Evolutionary conservation across 106 monocot species (phyloP).

Genomic region (Triglochin maritima): DNA sequence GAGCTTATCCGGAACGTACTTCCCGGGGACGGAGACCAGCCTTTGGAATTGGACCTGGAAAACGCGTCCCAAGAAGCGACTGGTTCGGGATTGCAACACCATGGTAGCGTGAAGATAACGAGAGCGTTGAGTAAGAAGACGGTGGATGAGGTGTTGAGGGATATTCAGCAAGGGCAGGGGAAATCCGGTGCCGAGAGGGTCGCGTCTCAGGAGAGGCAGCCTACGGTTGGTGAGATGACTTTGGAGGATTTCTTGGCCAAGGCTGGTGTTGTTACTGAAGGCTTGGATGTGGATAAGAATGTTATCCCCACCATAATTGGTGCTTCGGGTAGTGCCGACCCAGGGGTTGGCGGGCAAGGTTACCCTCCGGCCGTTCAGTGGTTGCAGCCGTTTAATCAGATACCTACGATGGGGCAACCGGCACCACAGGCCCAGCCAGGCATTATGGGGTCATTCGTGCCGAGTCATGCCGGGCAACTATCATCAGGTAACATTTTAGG

Average conservation of each 20-base stretch:
- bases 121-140: conserved; percentile 56
- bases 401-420: conserved; percentile 17
- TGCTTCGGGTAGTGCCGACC: conserved; percentile 10
- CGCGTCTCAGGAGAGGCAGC: conserved; percentile 33
- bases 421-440: conserved; percentile 20
- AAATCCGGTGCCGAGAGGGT: conserved; percentile 9
- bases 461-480: conserved; percentile 11
- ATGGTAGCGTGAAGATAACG: conserved; percentile 46
- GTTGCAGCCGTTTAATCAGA: conserved; percentile 33
- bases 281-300: conserved; percentile 10
- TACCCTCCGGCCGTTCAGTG: conserved; percentile 17
- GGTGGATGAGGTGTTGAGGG: conserved; percentile 74
- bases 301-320: conserved; percentile 8
- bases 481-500: conserved; percentile 6
- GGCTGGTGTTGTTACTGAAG: conserved; percentile 53
- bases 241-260: conserved; percentile 70
- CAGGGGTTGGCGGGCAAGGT: conserved; percentile 12
- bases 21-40: conserved; percentile 28
- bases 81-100: conserved; percentile 32
- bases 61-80: conserved; percentile 13
- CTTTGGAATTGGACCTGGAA: conserved; percentile 8
- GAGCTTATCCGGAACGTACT: conserved; percentile 56
- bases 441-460: conserved; percentile 27
- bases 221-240: conserved; percentile 68
- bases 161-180: conserved; percentile 35